Conservation (phyloP, 1,139 yeast species). For the Blastobotrys illinoisensis region DNA sequence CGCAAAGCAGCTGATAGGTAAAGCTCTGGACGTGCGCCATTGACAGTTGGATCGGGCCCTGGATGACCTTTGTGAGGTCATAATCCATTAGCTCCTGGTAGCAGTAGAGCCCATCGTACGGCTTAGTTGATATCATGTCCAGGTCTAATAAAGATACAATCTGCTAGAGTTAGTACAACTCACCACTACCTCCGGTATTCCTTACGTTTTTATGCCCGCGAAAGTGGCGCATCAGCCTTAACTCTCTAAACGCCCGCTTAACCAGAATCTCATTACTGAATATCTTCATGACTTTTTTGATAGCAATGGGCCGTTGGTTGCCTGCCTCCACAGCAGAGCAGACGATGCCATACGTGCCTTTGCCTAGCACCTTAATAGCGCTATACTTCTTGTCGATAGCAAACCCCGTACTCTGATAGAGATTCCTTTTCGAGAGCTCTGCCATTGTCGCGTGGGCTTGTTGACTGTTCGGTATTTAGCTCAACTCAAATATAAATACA, state of each 20-base stretch:
- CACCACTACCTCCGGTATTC: constrained; percentile 7
- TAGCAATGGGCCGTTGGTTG: constrained; percentile 44
- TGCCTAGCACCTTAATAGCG: constrained; percentile 59
- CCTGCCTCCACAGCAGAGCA: constrained; percentile 59
- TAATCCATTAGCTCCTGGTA: constrained; percentile 75
- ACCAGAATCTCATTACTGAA: constrained; percentile 84
- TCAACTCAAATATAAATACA: background rate
- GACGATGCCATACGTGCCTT: constrained; percentile 88
- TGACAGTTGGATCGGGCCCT: constrained; percentile 63
- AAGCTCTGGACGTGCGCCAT: constrained; percentile 76
- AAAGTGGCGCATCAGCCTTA: constrained; percentile 82
- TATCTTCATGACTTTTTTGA: constrained; percentile 83
- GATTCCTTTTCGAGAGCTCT: constrained; percentile 12
- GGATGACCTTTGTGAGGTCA: constrained; percentile 73
- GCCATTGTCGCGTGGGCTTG: constrained; percentile 4
- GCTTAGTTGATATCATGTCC: constrained; percentile 58
- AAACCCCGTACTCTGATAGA: constrained; percentile 37
- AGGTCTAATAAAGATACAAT: constrained; percentile 68
- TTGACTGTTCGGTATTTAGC: background rate
- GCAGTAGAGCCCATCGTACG: constrained; percentile 82
- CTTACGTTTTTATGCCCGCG: constrained; percentile 48
- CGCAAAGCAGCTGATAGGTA: constrained; percentile 72
- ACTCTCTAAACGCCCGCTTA: constrained; percentile 83
- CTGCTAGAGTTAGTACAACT: constrained; percentile 23
- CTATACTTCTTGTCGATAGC: constrained; percentile 60